Evolutionary conservation across 352 stramenopile species (phyloP), one percentile per base, ranked within the genome.

Genomic region (Globisporangium paroecandrum): DNA sequence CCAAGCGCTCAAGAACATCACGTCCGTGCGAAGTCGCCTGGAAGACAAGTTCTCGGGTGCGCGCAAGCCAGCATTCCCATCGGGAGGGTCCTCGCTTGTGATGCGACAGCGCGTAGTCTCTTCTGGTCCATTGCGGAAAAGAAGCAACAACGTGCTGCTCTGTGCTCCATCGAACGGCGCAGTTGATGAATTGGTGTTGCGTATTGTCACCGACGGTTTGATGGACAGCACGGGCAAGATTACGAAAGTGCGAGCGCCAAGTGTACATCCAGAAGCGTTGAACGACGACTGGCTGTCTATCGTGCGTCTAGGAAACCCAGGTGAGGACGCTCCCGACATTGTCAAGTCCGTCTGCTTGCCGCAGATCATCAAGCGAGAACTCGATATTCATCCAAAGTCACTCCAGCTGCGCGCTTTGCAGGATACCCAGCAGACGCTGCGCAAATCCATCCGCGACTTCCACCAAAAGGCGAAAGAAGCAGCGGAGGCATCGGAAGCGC

Each of bases 91-190:
- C 64, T 68, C 66, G 22, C 47, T 91, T 8, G 78, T 91, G 9
- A 74, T 83, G 24, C 75, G 78, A 43, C 77, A 77, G 15, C 76
- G 81, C n/a, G 76, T 90, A 1, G 63, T 72, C 15, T 69, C 76
- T 4, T 72, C 68, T 15, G 59, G 71, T 5, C 64, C 69, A 10
- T 22, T 74, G 69, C 67, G 70, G n/a, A 25, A 65, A 29, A 71
- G 82, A 32, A 74, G 69, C 10, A 85, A 86, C 56, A 88, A 96
- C 64, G 78, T 97, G 13, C 68, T 97, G 18, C 74, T 97, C 12
- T 96, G 89, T 70, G 90, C 91, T 1, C 91, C 91, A 15, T 98
- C 91, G 12, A 98, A 98, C 70, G 90, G 90, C 41, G 91, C 91
- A 22, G 89, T 98, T 0, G 93, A 98, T 62, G 89, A 97, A 61